Percentiles rank a stretch among this genome's conserved stretches.
phyloP scores from a whole-genome alignment of 352 stramenopile genomes.

The Phytophthora cryptogea region DNA sequence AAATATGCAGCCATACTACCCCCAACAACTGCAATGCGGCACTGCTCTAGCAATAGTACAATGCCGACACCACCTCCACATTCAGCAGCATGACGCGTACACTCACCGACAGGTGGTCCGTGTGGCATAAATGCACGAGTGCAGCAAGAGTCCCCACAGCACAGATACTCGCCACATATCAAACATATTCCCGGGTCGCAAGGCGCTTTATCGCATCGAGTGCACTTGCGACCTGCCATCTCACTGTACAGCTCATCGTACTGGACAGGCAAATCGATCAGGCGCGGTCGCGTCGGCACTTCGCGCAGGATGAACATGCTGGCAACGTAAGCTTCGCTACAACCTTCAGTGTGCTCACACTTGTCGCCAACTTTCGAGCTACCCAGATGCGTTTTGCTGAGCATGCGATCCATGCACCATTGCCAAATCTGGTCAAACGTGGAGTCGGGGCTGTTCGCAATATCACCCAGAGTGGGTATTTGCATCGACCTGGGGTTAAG shows the following conservation, averaged over 20 bases:
- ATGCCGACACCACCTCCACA: conserved; percentile 86
- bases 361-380: conserved; percentile 75
- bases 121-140: conserved; percentile 77
- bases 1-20: conserved; percentile 89
- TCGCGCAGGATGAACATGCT: conserved; percentile 91
- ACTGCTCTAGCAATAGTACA: conserved; percentile 85
- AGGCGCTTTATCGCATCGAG: conserved; percentile 66
- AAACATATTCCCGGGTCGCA: conserved; percentile 80
- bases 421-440: conserved; percentile 83
- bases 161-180: conserved; percentile 85
- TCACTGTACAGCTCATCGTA: conserved; percentile 88
- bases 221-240: conserved; percentile 71
- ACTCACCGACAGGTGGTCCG: conserved; percentile 80
- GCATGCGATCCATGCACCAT: conserved; percentile 86
- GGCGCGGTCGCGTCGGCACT: conserved; percentile 47
- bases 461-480: conserved; percentile 56
- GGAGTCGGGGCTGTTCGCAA: conserved; percentile 52
- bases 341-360: conserved; percentile 86
- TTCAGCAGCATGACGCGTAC: conserved; percentile 82
- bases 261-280: conserved; percentile 83
- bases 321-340: conserved; percentile 83
- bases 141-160: conserved; percentile 86
- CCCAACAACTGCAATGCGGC: conserved; percentile 79
- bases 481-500: conserved; percentile 25
- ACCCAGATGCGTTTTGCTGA: conserved; percentile 76